These are phyloP conservation scores for Leishmania turanica DNA, from an alignment of 208 protist species.

Conservation along the genomic window DNA sequence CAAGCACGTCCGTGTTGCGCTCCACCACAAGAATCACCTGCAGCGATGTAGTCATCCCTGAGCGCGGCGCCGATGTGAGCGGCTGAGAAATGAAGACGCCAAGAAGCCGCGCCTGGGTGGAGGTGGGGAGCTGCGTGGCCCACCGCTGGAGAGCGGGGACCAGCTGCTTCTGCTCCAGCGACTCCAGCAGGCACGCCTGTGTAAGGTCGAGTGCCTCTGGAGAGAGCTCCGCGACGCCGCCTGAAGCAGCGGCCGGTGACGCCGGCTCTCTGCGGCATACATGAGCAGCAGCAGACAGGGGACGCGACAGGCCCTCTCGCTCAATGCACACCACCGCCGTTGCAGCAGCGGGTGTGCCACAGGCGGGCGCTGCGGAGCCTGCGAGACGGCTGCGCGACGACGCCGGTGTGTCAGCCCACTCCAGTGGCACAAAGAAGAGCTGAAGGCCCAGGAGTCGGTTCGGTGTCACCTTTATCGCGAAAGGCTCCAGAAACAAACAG, in stretches of 20 bases:
- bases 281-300: not conserved
- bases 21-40: conserved; percentile 55
- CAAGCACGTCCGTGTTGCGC: conserved; percentile 40
- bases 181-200: conserved; percentile 51
- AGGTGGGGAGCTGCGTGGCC: conserved; percentile 46
- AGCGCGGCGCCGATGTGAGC: not conserved
- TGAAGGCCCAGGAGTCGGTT: conserved; percentile 58
- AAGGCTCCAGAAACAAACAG: conserved; percentile 47
- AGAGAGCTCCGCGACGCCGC: not conserved
- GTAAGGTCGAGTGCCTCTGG: not conserved
- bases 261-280: not conserved
- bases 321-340: not conserved
- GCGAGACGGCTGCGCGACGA: not conserved
- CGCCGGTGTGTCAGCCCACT: not conserved
- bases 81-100: conserved; percentile 64
- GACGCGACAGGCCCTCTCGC: not conserved
- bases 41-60: conserved; percentile 20
- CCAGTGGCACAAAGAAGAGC: conserved; percentile 32
- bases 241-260: not conserved
- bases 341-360: not conserved
- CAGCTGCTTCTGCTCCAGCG: conserved; percentile 83
- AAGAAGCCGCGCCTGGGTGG: conserved; percentile 41
- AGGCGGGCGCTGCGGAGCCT: not conserved
- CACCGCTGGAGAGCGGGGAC: conserved; percentile 52
- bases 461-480: conserved; percentile 31